A percentile compares a stretch with the other conserved stretches of the same genome.
Evolutionary conservation across 2,329 filamentous ascomycete genomes (phyloP).

Genomic region (Cytospora piceicola): DNA sequence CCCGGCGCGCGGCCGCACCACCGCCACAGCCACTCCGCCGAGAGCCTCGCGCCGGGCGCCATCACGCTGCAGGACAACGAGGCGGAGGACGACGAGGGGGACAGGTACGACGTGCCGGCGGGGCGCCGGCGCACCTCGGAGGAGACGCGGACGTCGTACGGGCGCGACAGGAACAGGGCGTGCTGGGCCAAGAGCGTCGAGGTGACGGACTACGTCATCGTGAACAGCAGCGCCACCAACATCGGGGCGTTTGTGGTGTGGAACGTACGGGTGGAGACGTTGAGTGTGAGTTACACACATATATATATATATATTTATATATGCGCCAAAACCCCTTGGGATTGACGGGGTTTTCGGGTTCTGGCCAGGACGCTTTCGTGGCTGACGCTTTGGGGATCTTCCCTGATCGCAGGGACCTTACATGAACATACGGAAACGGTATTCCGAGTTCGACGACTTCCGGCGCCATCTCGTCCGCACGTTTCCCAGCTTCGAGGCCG

Average conservation of each 20-base stretch:
- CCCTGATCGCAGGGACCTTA: slow-evolving; percentile 53
- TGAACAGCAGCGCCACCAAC: slow-evolving; percentile 60
- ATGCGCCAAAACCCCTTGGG: no score
- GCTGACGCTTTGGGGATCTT: not conserved
- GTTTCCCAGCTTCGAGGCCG: slow-evolving; percentile 81
- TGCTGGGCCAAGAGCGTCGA: slow-evolving; percentile 69
- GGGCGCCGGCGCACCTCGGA: slow-evolving; percentile 23
- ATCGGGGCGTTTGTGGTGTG: slow-evolving; percentile 94
- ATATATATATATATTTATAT: no score
- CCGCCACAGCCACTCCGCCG: slow-evolving; percentile 48
- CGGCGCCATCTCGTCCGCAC: slow-evolving; percentile 73
- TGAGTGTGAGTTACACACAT: slow-evolving; percentile 79
- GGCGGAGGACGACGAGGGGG: slow-evolving; percentile 51
- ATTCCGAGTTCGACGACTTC: slow-evolving; percentile 92
- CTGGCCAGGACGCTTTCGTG: not conserved
- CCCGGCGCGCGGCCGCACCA: slow-evolving; percentile 36
- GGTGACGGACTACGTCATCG: slow-evolving; percentile 59
- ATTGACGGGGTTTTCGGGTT: no score
- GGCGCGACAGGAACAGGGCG: slow-evolving; percentile 53
- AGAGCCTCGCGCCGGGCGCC: slow-evolving; percentile 57
- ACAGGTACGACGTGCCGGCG: slow-evolving; percentile 43
- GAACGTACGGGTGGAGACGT: slow-evolving; percentile 85
- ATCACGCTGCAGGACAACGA: slow-evolving; percentile 69
- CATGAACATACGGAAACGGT: slow-evolving; percentile 71
- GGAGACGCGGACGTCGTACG: slow-evolving; percentile 30